phyloP scores from a whole-genome alignment of 164 flowering plant species.

The Magnolia sinica region DNA sequence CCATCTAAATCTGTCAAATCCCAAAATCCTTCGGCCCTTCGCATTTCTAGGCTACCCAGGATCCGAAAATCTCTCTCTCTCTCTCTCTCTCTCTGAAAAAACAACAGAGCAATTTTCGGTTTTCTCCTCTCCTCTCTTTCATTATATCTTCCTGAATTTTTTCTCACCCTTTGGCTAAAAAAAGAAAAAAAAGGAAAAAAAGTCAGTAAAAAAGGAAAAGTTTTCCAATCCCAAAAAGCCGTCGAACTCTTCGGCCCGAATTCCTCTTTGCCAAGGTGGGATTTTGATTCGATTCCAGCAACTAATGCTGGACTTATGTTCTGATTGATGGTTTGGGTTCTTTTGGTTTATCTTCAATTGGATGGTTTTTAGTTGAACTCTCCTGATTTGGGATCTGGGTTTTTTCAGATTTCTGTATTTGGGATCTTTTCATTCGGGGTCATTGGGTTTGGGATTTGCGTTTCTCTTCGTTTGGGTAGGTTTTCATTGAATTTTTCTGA shows the following conservation, averaged over 20 bases:
- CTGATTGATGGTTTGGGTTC: not conserved
- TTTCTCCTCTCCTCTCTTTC: not conserved
- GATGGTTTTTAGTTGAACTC: not conserved
- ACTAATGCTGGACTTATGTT: constrained; percentile 6
- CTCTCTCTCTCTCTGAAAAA: not conserved
- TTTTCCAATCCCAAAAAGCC: not conserved
- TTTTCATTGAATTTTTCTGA: not conserved
- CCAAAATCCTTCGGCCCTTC: constrained; percentile 10
- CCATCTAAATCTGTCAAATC: constrained; percentile 6
- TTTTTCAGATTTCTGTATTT: not conserved
- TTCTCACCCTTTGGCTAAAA: not conserved
- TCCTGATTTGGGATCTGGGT: not conserved
- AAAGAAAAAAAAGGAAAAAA: not conserved
- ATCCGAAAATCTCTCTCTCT: constrained; percentile 18
- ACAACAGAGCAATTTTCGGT: not conserved
- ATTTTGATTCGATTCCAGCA: not conserved
- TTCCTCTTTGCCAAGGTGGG: not conserved
- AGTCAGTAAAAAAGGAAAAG: not conserved
- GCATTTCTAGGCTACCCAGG: constrained; percentile 12
- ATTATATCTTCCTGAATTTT: not conserved
- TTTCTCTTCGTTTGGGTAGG: no score
- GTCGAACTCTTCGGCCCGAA: not conserved
- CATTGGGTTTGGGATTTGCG: not conserved
- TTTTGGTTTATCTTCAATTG: not conserved
- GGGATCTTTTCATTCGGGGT: not conserved